phyloP scores from a whole-genome alignment of 2,329 filamentous ascomycete genomes.

The Fusarium sp. region DNA sequence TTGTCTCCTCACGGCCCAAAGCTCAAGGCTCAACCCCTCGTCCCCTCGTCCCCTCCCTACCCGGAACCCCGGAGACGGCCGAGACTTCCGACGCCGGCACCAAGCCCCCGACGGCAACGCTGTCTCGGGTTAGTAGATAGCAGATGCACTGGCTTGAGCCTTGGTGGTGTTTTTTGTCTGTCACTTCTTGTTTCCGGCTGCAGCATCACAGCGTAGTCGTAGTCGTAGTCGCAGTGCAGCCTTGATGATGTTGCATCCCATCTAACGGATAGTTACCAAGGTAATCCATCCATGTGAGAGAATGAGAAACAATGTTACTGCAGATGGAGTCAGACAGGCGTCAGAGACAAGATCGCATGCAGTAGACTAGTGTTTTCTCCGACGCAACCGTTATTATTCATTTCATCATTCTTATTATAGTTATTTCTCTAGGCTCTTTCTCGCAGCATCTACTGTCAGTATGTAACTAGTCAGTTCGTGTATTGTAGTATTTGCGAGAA shows the following conservation, averaged over 20 bases:
- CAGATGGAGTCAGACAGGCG: conserved; percentile 27
- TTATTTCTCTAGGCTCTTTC: not conserved
- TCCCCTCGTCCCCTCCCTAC: conserved; percentile 8
- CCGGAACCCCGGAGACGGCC: conserved; percentile 43
- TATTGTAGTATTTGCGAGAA: not conserved
- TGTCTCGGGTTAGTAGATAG: conserved; percentile 46
- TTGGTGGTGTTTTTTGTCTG: conserved; percentile 7
- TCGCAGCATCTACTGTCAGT: too few relatives aligned
- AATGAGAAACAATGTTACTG: not conserved
- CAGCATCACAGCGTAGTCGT: not conserved
- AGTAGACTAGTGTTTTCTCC: not conserved
- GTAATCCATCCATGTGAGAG: not conserved
- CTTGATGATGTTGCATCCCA: conserved; percentile 3
- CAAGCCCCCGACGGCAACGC: conserved; percentile 43
- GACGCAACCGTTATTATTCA: conserved; percentile 1
- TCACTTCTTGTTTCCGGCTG: conserved; percentile 30
- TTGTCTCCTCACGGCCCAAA: not conserved
- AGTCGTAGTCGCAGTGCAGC: not conserved
- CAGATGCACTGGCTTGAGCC: conserved; percentile 28
- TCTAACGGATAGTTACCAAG: not conserved
- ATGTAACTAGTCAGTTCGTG: not conserved
- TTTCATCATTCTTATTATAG: not conserved
- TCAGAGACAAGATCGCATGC: conserved; percentile 26
- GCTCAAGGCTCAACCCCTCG: not conserved
- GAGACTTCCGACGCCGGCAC: conserved; percentile 41